Base-by-base conservation (phyloP, 495 filamentous ascomycete species). In the Rusavskia elegans region DNA sequence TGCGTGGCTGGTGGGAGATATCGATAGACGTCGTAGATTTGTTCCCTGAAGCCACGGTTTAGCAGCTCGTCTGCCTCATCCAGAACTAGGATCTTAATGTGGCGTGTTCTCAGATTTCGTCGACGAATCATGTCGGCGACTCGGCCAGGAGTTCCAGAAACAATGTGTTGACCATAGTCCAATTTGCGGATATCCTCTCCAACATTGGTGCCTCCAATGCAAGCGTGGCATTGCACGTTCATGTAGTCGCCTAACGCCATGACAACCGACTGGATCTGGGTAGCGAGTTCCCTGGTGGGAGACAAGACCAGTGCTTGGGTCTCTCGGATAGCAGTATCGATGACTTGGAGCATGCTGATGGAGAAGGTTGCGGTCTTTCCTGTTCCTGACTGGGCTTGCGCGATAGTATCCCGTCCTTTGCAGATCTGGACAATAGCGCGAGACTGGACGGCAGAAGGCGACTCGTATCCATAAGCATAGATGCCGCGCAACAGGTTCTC, bases 321-420 rank as follows among this genome's bases (percentile, higher is more conserved):
- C 66, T 92, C 82, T 55, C 88, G 82, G 39, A 96, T 73, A 39
- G 74, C 79, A 2, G 83, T 85, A 60, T 92, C 85, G 72, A 90
- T 89, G 59, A 94, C 85, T 65, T 98, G 92, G 29, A 99, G 82
- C 63, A 93, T 88, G 62, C 86, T 92, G 70, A 99, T 95, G 52
- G 90, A 89, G 73, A 99, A 99, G 1, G 92, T 99, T 10, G 92
- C 92, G 21, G 92, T 99, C 75, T 99, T 99, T 72, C 92, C 92
- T 49, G 92, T 99, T 71, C 92, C 92, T 49, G 89, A 95, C 74
- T 99, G 92, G n/a, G 92, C 92, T 67, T 99, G 92, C 35, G 92
- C 92, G 66, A 99, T 99, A 49, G 88, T 94, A 65, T 99, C 92
- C 66, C 89, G 87, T 55, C 90, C 92, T 72, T 95, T 97, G 79